phyloP scores from a whole-genome alignment of 208 protist genomes.

The Acanthamoeba rhysodes region DNA sequence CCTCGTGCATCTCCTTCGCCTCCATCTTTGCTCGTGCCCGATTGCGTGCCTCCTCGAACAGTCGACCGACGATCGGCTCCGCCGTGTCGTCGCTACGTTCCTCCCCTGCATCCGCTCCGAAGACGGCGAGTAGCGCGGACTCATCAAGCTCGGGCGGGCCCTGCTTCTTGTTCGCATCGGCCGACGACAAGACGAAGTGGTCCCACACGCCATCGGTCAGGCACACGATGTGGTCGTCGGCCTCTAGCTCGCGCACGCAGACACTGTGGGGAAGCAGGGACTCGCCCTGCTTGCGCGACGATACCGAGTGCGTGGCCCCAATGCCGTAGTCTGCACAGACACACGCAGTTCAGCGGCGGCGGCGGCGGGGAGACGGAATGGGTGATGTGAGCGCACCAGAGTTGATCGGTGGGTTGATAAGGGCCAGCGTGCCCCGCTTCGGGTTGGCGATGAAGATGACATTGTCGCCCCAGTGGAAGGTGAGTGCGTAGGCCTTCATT shows the following conservation, averaged over 20 bases:
- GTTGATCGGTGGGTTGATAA: conserved; percentile 27
- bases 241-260: background rate
- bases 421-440: background rate
- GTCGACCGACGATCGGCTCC: background rate
- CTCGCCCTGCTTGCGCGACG: background rate
- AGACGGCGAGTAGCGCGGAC: background rate
- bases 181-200: background rate
- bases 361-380: background rate
- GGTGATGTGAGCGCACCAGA: background rate
- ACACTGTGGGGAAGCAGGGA: background rate
- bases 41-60: conserved; percentile 21
- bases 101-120: background rate
- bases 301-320: conserved; percentile 4
- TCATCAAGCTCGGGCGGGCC: background rate
- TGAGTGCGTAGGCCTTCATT: background rate
- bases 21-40: conserved; percentile 4
- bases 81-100: background rate
- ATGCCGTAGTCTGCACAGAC: conserved; percentile 25
- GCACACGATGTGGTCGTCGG: conserved; percentile 14
- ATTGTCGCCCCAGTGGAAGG: conserved; percentile 32
- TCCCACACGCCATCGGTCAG: conserved; percentile 40
- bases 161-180: background rate
- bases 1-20: background rate
- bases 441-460: background rate
- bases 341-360: too few relatives aligned